phyloP scores from a whole-genome alignment of 768 basidiomycete genomes.

The Russula foetens region DNA sequence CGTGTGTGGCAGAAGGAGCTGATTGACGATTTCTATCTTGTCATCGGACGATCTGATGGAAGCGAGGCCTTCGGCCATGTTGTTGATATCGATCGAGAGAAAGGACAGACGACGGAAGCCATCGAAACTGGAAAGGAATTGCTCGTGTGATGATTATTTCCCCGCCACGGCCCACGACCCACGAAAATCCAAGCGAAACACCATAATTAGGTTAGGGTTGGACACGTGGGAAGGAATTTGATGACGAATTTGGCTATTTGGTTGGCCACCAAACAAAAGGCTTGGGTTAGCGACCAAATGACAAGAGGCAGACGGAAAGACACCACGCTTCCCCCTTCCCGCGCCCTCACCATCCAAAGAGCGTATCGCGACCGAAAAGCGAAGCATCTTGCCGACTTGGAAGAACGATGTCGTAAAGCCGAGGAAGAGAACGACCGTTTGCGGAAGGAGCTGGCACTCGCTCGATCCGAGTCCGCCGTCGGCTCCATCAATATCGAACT shows the following conservation, averaged over 20 bases:
- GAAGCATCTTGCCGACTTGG: conserved; percentile 13
- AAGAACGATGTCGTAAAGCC: conserved; percentile 15
- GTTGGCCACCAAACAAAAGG: neutral
- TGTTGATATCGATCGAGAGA: neutral
- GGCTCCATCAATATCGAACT: conserved; percentile 1
- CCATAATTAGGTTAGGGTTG: conserved; percentile 1
- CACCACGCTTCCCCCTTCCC: conserved; percentile 12
- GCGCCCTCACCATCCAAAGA: conserved; percentile 12
- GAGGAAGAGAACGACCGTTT: conserved; percentile 18
- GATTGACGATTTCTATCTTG: conserved; percentile 81
- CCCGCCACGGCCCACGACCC: no score
- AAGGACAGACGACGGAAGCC: neutral
- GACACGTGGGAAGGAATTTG: neutral
- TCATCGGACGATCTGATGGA: conserved; percentile 40
- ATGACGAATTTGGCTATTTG: conserved; percentile 11
- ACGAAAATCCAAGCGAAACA: no score
- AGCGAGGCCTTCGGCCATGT: conserved; percentile 22
- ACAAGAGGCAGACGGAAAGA: conserved; percentile 18
- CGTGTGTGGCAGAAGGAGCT: conserved; percentile 75
- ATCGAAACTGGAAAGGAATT: neutral
- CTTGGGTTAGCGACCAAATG: neutral
- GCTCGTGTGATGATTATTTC: no score
- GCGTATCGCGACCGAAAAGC: conserved; percentile 19
- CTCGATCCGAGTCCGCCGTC: conserved; percentile 7
- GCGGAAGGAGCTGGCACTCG: conserved; percentile 7